phyloP scores from a whole-genome alignment of 345 rosid genomes.

The Salix viminalis region DNA sequence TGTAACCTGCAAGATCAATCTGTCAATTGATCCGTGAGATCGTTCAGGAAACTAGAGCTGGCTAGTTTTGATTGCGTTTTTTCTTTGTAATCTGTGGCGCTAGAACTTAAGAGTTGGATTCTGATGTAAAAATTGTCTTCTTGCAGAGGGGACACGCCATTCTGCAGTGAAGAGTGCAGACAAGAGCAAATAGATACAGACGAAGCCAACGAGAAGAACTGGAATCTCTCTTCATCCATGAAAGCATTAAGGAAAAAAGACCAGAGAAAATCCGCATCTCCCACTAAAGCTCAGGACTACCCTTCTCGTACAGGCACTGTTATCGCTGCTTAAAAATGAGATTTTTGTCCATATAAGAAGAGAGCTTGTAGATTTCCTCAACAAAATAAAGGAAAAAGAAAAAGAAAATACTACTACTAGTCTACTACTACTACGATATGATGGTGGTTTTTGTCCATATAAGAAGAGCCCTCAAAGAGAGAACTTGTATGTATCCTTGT shows the following conservation, averaged over 20 bases:
- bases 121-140: constrained; percentile 1
- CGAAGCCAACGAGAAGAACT: constrained; percentile 54
- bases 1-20: neutral
- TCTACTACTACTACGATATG: neutral
- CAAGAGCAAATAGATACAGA: constrained; percentile 73
- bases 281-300: constrained; percentile 29
- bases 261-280: constrained; percentile 37
- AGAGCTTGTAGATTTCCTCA: neutral
- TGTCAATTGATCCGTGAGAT: neutral
- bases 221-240: constrained; percentile 59
- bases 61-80: neutral
- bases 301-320: constrained; percentile 38
- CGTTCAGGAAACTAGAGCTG: neutral
- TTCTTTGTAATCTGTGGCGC: neutral
- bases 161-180: constrained; percentile 87
- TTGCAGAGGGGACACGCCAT: constrained; percentile 82
- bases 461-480: neutral
- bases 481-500: neutral
- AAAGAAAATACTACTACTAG: no score
- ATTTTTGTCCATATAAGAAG: no score
- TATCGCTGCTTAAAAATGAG: constrained; percentile 37
- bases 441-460: neutral
- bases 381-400: neutral
- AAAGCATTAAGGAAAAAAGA: constrained; percentile 48
- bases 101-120: neutral